Evolutionary conservation across 208 protist species (phyloP), one percentile per base, ranked within the genome.

Genomic region (Leishmania tarentolae): DNA sequence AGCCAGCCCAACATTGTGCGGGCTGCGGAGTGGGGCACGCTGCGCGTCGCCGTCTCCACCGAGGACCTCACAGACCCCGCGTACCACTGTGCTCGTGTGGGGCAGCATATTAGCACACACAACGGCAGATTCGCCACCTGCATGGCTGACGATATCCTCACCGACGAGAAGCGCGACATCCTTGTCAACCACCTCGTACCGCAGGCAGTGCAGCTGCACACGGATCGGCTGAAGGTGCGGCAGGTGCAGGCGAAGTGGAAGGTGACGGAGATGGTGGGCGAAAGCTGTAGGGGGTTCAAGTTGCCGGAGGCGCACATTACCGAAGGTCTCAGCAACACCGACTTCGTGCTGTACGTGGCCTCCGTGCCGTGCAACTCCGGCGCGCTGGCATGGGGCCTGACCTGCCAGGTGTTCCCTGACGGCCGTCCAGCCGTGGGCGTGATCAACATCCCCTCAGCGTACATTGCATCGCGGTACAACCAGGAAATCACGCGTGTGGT

Each of bases 261-360:
- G 65, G 82, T 92, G 3, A 75, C 78, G 0, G 15, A 13, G 7
- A 86, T 86, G 75, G 0, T 0, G 37, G 75, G 37, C 19, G 21
- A 24, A 24, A 7, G 76, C 21, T 84, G 81, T n/a, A 24, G 21
- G 1, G 42, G 46, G 31, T 75, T 80, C 46, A n/a, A 50, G 13
- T 42, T 84, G 13, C 75, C 93, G n/a, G 4, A 17, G 0, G 24
- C 19, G 5, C 89, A 95, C 83, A 1, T 63, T 19, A 92, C 78
- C 0, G 57, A 4, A 2, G 92, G 91, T 13, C 84, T 94, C 19
- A 66, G 53, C 17, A 80, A 85, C 57, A 69, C 75, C 21, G 92
- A 97, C 83, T 92, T 93, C 72, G 71, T 95, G 28, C n/a, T 97
- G 19, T 96, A 95, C 87, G 87, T 95, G 1, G 63, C 88, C 13